Conservation (phyloP, 176 grass and related monocot species). For the Carex cristatella region DNA sequence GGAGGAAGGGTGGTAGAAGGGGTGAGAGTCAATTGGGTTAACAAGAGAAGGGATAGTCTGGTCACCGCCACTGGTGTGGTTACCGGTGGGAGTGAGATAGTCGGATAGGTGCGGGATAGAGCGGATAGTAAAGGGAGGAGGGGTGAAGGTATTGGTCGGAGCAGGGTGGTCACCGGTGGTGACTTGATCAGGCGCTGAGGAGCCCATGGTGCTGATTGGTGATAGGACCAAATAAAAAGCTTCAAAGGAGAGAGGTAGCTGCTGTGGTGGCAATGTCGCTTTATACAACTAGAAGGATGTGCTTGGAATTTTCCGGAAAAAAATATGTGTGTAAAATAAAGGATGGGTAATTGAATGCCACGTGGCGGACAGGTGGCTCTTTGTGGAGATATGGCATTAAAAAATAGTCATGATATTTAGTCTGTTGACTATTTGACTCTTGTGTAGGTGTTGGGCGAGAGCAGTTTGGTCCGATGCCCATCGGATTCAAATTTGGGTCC, state of each 20-base stretch:
- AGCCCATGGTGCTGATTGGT: background rate
- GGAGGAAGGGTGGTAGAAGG: constrained; percentile 44
- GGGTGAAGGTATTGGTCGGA: background rate
- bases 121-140: constrained; percentile 13
- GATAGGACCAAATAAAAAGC: background rate
- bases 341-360: background rate
- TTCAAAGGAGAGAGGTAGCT: background rate
- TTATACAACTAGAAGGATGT: background rate
- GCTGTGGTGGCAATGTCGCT: background rate
- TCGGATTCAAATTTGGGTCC: too few species aligned
- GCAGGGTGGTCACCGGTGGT: background rate
- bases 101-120: constrained; percentile 14
- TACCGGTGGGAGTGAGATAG: background rate
- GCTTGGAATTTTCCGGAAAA: background rate
- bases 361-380: constrained; percentile 2
- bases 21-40: constrained; percentile 63
- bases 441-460: background rate
- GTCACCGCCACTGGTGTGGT: constrained; percentile 15
- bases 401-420: background rate
- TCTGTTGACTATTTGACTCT: background rate
- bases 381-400: background rate
- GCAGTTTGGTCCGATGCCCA: too few species aligned
- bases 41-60: constrained; percentile 15
- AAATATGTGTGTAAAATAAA: background rate
- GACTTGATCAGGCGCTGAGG: constrained; percentile 1